Percentiles rank a stretch among this genome's conserved stretches.
Evolutionary conservation across 2,329 filamentous ascomycete species (phyloP).

Genomic region (Fusarium sp.): DNA sequence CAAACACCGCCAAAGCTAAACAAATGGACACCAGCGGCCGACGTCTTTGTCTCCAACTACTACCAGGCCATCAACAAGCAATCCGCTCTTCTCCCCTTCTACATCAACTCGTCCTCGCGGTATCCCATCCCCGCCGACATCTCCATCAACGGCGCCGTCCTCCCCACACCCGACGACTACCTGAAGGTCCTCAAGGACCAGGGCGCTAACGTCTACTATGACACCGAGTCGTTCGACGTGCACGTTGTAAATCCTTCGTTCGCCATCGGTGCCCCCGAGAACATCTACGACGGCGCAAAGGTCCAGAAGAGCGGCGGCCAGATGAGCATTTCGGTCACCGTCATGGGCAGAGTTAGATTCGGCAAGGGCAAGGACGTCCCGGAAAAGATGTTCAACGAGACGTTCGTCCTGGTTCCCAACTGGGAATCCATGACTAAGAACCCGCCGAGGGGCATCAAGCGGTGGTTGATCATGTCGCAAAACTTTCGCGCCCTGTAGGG

Average conservation of each 20-base stretch:
- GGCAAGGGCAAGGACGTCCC: slow-evolving; percentile 74
- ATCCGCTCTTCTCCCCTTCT: slow-evolving; percentile 76
- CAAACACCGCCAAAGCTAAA: slow-evolving; percentile 25
- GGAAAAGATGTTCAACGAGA: slow-evolving; percentile 83
- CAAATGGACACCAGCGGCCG: slow-evolving; percentile 70
- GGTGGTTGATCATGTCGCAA: slow-evolving; percentile 80
- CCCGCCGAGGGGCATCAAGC: slow-evolving; percentile 67
- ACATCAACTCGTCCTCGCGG: slow-evolving; percentile 72
- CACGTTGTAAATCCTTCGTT: slow-evolving; percentile 83
- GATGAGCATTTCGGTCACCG: slow-evolving; percentile 80
- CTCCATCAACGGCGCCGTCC: slow-evolving; percentile 82
- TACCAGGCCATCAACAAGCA: slow-evolving; percentile 82
- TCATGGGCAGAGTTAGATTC: slow-evolving; percentile 81
- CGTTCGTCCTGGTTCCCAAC: slow-evolving; percentile 85
- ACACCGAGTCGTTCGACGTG: slow-evolving; percentile 82
- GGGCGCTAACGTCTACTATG: slow-evolving; percentile 73
- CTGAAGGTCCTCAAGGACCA: slow-evolving; percentile 79
- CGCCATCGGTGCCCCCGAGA: slow-evolving; percentile 69
- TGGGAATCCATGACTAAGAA: slow-evolving; percentile 71
- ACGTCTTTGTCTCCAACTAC: slow-evolving; percentile 80
- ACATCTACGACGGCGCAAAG: slow-evolving; percentile 58
- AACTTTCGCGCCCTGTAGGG: slow-evolving; percentile 74
- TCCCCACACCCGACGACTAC: slow-evolving; percentile 75
- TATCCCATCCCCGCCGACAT: slow-evolving; percentile 77
- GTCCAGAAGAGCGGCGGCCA: slow-evolving; percentile 67